Evolutionary conservation across 1,284 basidiomycete species (phyloP).

Genomic region (Wallemia ichthyophaga): DNA sequence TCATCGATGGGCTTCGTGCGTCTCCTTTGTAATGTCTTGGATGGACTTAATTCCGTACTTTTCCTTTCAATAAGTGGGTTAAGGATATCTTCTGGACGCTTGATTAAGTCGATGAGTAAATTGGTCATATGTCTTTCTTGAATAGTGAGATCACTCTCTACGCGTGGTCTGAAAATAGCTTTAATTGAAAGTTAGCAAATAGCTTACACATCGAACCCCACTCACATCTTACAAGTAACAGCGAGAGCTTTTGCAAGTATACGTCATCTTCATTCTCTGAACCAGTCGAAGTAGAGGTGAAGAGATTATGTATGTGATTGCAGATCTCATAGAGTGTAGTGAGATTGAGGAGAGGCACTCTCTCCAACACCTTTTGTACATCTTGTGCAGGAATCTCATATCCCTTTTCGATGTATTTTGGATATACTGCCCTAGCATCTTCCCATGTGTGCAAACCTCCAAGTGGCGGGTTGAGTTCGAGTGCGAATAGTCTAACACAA

Average conservation of each 20-base stretch:
- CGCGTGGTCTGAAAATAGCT: constrained; percentile 54
- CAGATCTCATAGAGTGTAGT: constrained; percentile 50
- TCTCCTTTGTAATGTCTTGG: constrained; percentile 36
- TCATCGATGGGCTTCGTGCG: constrained; percentile 67
- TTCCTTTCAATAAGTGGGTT: constrained; percentile 62
- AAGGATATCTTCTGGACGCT: constrained; percentile 40
- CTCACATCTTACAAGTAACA: background rate
- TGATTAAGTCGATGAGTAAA: constrained; percentile 54
- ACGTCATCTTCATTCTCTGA: background rate
- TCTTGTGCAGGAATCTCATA: constrained; percentile 29
- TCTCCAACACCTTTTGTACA: constrained; percentile 33
- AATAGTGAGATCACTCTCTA: constrained; percentile 48
- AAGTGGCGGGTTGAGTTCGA: constrained; percentile 58
- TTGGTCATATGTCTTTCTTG: constrained; percentile 58
- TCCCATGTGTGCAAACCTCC: constrained; percentile 67
- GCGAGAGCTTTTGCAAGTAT: background rate
- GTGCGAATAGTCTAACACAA: constrained; percentile 50
- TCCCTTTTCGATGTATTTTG: constrained; percentile 26
- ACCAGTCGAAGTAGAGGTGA: background rate
- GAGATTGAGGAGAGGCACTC: constrained; percentile 48
- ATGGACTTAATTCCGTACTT: constrained; percentile 46
- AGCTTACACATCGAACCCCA: background rate
- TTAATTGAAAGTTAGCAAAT: constrained; percentile 1
- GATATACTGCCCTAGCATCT: constrained; percentile 53
- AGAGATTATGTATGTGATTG: constrained; percentile 26